Percentiles rank a stretch among this genome's conserved stretches.
Evolutionary conservation across 2,329 filamentous ascomycete species (phyloP).

Genomic region (Albifimbria verrucaria): DNA sequence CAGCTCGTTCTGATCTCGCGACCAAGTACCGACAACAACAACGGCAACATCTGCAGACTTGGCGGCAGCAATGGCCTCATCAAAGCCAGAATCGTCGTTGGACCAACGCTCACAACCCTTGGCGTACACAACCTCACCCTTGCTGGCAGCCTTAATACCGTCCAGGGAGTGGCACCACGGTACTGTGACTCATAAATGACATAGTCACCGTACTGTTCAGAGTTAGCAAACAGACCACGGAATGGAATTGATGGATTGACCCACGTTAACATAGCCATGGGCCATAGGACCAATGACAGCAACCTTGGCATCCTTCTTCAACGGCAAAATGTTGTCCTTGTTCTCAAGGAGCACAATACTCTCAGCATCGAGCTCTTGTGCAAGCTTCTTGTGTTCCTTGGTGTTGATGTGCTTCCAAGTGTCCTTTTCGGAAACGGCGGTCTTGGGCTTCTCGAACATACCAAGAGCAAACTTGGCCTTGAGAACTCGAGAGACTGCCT

Average conservation of each 20-base stretch:
- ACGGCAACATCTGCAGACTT: slow-evolving; percentile 67
- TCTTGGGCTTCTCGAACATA: slow-evolving; percentile 68
- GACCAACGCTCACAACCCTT: slow-evolving; percentile 73
- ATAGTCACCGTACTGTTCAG: slow-evolving; percentile 62
- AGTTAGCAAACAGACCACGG: neutral
- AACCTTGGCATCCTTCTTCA: slow-evolving; percentile 63
- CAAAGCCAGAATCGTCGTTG: slow-evolving; percentile 63
- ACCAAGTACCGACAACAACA: slow-evolving; percentile 74
- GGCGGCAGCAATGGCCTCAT: slow-evolving; percentile 62
- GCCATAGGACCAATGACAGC: slow-evolving; percentile 76
- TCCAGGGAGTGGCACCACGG: slow-evolving; percentile 67
- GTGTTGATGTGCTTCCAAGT: slow-evolving; percentile 61
- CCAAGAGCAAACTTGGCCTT: slow-evolving; percentile 67
- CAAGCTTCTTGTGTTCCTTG: slow-evolving; percentile 52
- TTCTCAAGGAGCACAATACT: slow-evolving; percentile 61
- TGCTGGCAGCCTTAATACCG: slow-evolving; percentile 60
- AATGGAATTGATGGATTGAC: slow-evolving; percentile 13
- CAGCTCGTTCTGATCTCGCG: slow-evolving; percentile 67
- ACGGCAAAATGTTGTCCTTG: slow-evolving; percentile 47
- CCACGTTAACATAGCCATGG: slow-evolving; percentile 65
- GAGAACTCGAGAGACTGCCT: slow-evolving; percentile 62
- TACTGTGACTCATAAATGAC: slow-evolving; percentile 63
- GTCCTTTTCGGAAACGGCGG: slow-evolving; percentile 52
- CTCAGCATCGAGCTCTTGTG: slow-evolving; percentile 61
- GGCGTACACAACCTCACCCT: slow-evolving; percentile 61